Base-by-base conservation (phyloP, 2,329 filamentous ascomycete species). In the Colletotrichum plurivorum region DNA sequence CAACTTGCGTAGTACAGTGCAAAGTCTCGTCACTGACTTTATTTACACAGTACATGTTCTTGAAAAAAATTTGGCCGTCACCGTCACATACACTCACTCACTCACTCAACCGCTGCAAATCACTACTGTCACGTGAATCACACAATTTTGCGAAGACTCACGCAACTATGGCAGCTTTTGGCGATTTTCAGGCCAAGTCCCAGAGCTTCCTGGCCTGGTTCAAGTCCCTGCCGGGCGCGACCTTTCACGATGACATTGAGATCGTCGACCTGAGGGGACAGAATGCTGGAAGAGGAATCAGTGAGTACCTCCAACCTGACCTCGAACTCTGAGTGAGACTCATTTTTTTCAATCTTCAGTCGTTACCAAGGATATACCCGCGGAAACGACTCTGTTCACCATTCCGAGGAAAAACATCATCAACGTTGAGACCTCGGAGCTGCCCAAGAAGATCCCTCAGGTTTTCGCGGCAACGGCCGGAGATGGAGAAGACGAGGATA, bases 351-450 rank as follows among this genome's bases (percentile, higher is more conserved):
- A 15, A 15, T 27, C 0, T 6, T 8, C 20, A 95, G 93, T 97
- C 74, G 93, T 94, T 27, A 86, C 82, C 22, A 78, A 86, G 67
- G 88, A 94, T 71, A 93, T 97, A 62, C 81, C 85, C 18, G 87
- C 92, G 73, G 93, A 94, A 70, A 93, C 94, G 65, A 88, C 92
- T 55, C 87, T 97, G 51, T 97, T 97, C 83, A 91, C 89, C 54
- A 93, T 97, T 70, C 94, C 94, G 2, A 89, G 93, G 70, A 81
- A 84, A 54, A 84, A 87, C 57, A 90, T 97, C 71, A 88, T 97
- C 76, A 93, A 88, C 73, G 84, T 88, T 22, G 87, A 92, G 76
- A 97, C 92, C 48, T 96, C 94, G 1, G 84, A 87, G 55, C 84
- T 97, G 36, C 85, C 87, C 25, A 82, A 79, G 73, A 84, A 83